Percentiles rank a stretch among this genome's conserved stretches.
phyloP scores from a whole-genome alignment of 257 asterid species.

The Anisodus tanguticus region DNA sequence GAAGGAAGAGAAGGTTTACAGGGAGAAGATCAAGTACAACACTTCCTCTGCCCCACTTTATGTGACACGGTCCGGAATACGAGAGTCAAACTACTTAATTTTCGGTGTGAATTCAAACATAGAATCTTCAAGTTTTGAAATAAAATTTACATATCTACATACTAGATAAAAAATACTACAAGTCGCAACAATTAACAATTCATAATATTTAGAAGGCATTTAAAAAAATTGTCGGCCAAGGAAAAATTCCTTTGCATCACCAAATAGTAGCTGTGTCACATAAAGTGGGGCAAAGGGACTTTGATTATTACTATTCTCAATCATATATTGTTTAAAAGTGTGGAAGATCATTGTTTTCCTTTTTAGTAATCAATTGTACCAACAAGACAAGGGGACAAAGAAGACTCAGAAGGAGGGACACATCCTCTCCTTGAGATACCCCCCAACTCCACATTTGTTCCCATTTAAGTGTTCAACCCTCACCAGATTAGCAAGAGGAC shows the following conservation, averaged over 20 bases:
- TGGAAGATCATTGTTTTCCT: not conserved
- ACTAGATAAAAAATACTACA: no score
- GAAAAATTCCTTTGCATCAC: no score
- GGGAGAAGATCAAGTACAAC: not conserved
- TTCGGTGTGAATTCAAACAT: no score
- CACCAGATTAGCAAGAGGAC: not conserved
- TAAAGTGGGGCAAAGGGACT: no score
- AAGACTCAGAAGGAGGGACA: not conserved
- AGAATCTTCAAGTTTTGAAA: no score
- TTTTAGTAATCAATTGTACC: not conserved
- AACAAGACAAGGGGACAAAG: not conserved
- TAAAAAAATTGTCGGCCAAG: no score
- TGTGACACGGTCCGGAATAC: no score
- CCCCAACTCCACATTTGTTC: not conserved
- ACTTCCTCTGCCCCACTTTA: not conserved
- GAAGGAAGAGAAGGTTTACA: not conserved
- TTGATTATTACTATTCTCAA: not conserved
- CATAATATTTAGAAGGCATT: no score
- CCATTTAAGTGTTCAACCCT: not conserved
- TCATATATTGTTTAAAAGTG: not conserved
- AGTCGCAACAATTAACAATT: no score
- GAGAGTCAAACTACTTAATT: no score
- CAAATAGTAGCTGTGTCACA: no score
- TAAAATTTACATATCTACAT: no score
- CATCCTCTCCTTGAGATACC: not conserved